Evolutionary conservation across 2,329 filamentous ascomycete species (phyloP).

Genomic region (Aspergillus piperis): DNA sequence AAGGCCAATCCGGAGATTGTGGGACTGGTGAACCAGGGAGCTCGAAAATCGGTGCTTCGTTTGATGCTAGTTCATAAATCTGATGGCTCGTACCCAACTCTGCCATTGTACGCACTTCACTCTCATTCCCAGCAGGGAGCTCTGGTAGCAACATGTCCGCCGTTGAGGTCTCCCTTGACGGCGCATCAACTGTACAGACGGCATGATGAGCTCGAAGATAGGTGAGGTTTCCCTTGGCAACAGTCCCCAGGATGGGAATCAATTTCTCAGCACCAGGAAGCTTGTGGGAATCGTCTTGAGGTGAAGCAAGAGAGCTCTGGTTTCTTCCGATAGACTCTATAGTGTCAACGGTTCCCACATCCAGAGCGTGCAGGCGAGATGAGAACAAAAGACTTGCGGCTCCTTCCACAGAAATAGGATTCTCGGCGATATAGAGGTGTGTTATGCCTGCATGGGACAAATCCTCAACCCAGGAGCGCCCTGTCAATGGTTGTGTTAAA

Average conservation of each 20-base stretch:
- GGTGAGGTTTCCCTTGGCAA: slow-evolving; percentile 51
- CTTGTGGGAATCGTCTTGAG: slow-evolving; percentile 18
- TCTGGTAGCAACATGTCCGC: slow-evolving; percentile 34
- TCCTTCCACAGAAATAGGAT: slow-evolving; percentile 58
- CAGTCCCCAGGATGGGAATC: slow-evolving; percentile 51
- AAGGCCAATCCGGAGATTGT: background rate
- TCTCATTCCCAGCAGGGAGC: slow-evolving; percentile 31
- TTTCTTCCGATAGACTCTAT: slow-evolving; percentile 28
- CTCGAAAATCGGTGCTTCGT: slow-evolving; percentile 38
- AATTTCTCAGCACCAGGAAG: slow-evolving; percentile 58
- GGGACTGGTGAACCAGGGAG: slow-evolving; percentile 38
- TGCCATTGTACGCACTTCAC: slow-evolving; percentile 28
- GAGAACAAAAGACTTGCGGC: slow-evolving; percentile 56
- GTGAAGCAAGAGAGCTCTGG: slow-evolving; percentile 10
- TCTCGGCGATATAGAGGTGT: slow-evolving; percentile 61
- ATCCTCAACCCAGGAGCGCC: slow-evolving; percentile 58
- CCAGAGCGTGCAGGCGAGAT: slow-evolving; percentile 55
- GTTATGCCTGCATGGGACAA: slow-evolving; percentile 58
- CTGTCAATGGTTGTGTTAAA: slow-evolving; percentile 53
- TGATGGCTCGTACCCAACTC: slow-evolving; percentile 34
- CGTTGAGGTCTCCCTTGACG: slow-evolving; percentile 32
- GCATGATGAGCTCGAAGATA: slow-evolving; percentile 59
- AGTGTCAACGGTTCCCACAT: slow-evolving; percentile 53
- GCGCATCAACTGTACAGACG: slow-evolving; percentile 52
- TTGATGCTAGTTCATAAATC: slow-evolving; percentile 39